Evolutionary conservation across 2,329 filamentous ascomycete genomes (phyloP), one percentile per base, ranked within the genome.

Genomic region (Trichoderma sp.): DNA sequence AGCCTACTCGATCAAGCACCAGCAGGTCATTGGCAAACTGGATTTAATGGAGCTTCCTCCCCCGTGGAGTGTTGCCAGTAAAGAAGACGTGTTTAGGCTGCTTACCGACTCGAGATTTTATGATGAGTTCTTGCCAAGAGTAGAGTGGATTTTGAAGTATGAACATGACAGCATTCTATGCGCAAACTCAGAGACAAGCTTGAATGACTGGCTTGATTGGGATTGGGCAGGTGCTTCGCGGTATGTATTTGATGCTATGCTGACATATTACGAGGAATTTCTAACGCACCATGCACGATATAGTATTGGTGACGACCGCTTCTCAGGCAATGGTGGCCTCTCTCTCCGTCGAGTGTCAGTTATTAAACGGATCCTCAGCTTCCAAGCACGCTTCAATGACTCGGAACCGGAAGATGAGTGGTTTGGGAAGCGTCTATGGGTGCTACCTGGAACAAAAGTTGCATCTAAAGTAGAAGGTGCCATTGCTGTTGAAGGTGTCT

Each of bases 121-220:
- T 73, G 79, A 85, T 70, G 81, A 84, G 70, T 81, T 85, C 60
- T 73, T 87, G 21, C 81, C 84, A 0, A 79, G 78, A 0, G 84
- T 83, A 40, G 85, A 87, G 75, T 87, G 84, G 84, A 75, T 88
- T 31, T 77, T 88, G 65, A 83, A 84, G 73, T 88, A 83, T 72
- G 84, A 87, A 72, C 79, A 81, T n/a, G 86, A 88, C 74, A 86
- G 83, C 72, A 86, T 88, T 57, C 76, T 87, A 57, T 88, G 86
- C 72, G 82, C 85, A 68, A 87, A 87, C 73, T 85, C 84, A 13
- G 78, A 79, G n/a, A 79, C 75, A 49, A 83, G 83, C 71, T 74
- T 88, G 49, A 83, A 88, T 72, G 83, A 86, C 6, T 87, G 84
- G 84, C 77, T 87, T 11, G 75, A 79, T n/a, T 87, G 82, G 79